Percentiles rank a stretch among this genome's conserved stretches.
Evolutionary conservation across 352 stramenopile genomes (phyloP).

Genomic region (Globisporangium carolinianum): DNA sequence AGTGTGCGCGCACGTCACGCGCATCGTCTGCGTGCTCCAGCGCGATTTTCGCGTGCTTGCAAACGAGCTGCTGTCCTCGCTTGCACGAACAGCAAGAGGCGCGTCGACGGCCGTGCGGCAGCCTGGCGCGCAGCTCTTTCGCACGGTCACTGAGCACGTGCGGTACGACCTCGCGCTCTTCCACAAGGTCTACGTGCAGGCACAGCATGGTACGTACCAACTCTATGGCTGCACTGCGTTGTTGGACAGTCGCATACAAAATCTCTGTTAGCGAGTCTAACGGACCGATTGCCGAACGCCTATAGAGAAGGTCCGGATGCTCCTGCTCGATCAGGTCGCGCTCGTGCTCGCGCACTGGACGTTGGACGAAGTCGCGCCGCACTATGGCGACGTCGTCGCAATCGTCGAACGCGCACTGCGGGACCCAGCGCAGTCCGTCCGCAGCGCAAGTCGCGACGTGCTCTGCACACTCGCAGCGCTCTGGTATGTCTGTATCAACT

Average conservation of each 20-base stretch:
- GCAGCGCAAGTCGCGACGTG: slow-evolving; percentile 34
- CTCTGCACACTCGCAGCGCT: slow-evolving; percentile 34
- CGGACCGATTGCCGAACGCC: no score
- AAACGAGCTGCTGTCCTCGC: slow-evolving; percentile 41
- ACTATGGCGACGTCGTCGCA: slow-evolving; percentile 41
- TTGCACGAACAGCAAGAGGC: slow-evolving; percentile 45
- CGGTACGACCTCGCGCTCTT: slow-evolving; percentile 55
- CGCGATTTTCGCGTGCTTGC: slow-evolving; percentile 46
- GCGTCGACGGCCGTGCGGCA: slow-evolving; percentile 44
- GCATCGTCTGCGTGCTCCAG: slow-evolving; percentile 39
- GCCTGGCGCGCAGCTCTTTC: slow-evolving; percentile 42
- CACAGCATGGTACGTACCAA: slow-evolving; percentile 26
- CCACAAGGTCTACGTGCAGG: slow-evolving; percentile 33
- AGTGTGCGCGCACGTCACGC: slow-evolving; percentile 33
- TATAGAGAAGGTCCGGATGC: slow-evolving; percentile 38
- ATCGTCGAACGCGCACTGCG: slow-evolving; percentile 40
- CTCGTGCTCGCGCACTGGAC: slow-evolving; percentile 50
- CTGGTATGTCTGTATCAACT: slow-evolving; percentile 26
- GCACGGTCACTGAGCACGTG: slow-evolving; percentile 42
- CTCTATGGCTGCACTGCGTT: no score
- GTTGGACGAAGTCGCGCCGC: slow-evolving; percentile 34
- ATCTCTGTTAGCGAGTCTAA: no score
- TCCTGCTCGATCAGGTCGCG: slow-evolving; percentile 54
- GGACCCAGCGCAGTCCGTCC: slow-evolving; percentile 33
- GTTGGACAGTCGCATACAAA: no score